phyloP scores from a whole-genome alignment of 2,329 filamentous ascomycete genomes.

The Westerdykella ornata region DNA sequence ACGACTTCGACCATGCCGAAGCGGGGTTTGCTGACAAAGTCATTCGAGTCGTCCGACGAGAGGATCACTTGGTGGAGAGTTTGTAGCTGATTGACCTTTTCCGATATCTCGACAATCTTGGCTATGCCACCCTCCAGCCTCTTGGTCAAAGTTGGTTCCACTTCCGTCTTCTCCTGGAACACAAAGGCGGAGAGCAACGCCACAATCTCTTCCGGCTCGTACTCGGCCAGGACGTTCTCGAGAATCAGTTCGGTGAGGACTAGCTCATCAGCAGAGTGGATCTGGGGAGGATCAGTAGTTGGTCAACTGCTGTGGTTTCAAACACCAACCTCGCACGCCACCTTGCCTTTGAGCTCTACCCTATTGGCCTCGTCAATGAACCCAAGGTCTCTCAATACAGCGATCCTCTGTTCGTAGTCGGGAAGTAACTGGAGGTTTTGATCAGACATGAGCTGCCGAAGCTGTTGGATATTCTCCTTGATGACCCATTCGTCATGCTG shows the following conservation, averaged over 20 bases:
- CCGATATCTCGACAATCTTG: slow-evolving; percentile 81
- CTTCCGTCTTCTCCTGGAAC: slow-evolving; percentile 93
- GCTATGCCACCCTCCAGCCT: slow-evolving; percentile 75
- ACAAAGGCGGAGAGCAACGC: slow-evolving; percentile 90
- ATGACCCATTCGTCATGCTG: slow-evolving; percentile 95
- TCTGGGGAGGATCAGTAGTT: slow-evolving; percentile 38
- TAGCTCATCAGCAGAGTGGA: slow-evolving; percentile 93
- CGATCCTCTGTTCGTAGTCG: slow-evolving; percentile 92
- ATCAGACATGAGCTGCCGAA: slow-evolving; percentile 86
- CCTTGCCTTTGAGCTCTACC: slow-evolving; percentile 95
- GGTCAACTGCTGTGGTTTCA: not conserved
- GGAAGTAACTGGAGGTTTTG: slow-evolving; percentile 93
- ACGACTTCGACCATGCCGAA: slow-evolving; percentile 97
- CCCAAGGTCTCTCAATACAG: slow-evolving; percentile 81
- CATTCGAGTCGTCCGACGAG: slow-evolving; percentile 81
- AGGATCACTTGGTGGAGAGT: slow-evolving; percentile 88
- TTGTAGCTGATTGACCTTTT: slow-evolving; percentile 88
- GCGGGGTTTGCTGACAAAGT: slow-evolving; percentile 77
- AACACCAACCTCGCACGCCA: slow-evolving; percentile 69
- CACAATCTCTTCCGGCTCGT: slow-evolving; percentile 93
- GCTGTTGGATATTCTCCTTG: slow-evolving; percentile 81
- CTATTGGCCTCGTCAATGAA: slow-evolving; percentile 84
- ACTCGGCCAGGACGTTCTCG: slow-evolving; percentile 91
- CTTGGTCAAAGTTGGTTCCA: slow-evolving; percentile 70
- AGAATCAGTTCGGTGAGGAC: slow-evolving; percentile 93